phyloP scores from a whole-genome alignment of 495 filamentous ascomycete genomes.

The Penicillium ucsense region DNA sequence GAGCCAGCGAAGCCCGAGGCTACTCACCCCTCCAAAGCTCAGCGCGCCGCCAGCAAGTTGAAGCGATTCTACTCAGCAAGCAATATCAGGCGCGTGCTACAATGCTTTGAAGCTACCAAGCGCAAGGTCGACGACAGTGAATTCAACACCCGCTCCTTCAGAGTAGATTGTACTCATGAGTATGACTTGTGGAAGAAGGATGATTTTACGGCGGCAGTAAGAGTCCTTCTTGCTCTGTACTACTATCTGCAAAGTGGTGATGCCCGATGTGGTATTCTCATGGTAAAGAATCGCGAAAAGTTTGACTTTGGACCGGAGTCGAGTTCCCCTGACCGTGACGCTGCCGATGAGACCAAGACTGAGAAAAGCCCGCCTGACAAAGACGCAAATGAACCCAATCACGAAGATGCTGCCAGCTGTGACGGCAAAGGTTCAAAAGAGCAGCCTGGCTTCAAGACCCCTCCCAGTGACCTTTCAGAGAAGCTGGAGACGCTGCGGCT shows the following conservation, averaged over 20 bases:
- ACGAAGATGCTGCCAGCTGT: too few species aligned
- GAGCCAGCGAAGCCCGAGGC: not conserved
- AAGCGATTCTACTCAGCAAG: slow-evolving; percentile 11
- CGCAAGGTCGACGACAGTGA: slow-evolving; percentile 11
- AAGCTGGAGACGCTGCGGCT: too few species aligned
- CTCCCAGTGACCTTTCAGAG: too few species aligned
- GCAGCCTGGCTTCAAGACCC: too few species aligned
- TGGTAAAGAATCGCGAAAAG: too few species aligned
- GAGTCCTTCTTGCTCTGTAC: slow-evolving; percentile 11
- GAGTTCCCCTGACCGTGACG: not conserved
- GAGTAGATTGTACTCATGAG: slow-evolving; percentile 16
- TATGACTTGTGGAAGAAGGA: slow-evolving; percentile 20
- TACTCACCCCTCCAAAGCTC: not conserved
- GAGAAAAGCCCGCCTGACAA: too few species aligned
- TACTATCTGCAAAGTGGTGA: slow-evolving; percentile 24
- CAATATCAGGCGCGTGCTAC: slow-evolving; percentile 14
- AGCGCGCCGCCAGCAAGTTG: not conserved
- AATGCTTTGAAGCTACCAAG: slow-evolving; percentile 10
- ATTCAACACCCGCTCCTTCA: slow-evolving; percentile 10
- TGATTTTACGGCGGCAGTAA: slow-evolving; percentile 12
- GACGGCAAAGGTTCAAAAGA: too few species aligned
- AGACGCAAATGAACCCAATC: too few species aligned
- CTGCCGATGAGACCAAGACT: not conserved
- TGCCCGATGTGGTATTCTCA: slow-evolving; percentile 15
- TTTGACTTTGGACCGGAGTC: too few species aligned